Conservation (phyloP, 257 asterid species). For the Thymus quinquecostatus region DNA sequence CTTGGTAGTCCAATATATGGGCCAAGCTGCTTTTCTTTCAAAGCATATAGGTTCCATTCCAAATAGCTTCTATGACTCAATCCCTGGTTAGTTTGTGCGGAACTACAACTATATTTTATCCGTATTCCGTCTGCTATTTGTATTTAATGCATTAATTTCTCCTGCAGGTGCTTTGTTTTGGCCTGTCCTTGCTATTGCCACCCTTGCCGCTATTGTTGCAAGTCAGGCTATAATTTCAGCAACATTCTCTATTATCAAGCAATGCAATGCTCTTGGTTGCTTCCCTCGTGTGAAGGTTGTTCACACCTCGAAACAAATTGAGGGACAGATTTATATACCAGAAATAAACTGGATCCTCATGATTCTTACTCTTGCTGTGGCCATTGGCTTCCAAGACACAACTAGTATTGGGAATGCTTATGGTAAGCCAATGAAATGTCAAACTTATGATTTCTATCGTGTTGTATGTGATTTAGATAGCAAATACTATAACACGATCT, state of each 20-base stretch:
- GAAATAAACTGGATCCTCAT: conserved; percentile 79
- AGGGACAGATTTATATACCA: conserved; percentile 76
- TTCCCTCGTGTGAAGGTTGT: conserved; percentile 80
- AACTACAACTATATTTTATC: background rate
- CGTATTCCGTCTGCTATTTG: conserved; percentile 1
- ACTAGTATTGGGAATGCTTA: conserved; percentile 71
- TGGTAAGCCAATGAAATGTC: conserved; percentile 45
- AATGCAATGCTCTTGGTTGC: conserved; percentile 72
- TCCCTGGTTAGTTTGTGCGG: conserved; percentile 67
- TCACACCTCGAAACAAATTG: conserved; percentile 71
- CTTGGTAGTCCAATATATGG: conserved; percentile 90
- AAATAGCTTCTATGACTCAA: conserved; percentile 72
- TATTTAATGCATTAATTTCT: conserved; percentile 29
- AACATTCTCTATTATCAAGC: conserved; percentile 75
- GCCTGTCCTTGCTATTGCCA: conserved; percentile 73
- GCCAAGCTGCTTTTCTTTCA: conserved; percentile 95
- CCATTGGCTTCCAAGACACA: conserved; percentile 63
- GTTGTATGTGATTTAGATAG: background rate
- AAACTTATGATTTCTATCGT: background rate
- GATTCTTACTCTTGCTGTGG: conserved; percentile 70
- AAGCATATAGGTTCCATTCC: conserved; percentile 60
- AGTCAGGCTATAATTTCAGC: conserved; percentile 82
- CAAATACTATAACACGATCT: background rate
- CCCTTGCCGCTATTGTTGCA: conserved; percentile 71
- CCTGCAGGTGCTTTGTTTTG: conserved; percentile 60